Evolutionary conservation across 768 basidiomycete species (phyloP).

Genomic region (Mycena vitilis): DNA sequence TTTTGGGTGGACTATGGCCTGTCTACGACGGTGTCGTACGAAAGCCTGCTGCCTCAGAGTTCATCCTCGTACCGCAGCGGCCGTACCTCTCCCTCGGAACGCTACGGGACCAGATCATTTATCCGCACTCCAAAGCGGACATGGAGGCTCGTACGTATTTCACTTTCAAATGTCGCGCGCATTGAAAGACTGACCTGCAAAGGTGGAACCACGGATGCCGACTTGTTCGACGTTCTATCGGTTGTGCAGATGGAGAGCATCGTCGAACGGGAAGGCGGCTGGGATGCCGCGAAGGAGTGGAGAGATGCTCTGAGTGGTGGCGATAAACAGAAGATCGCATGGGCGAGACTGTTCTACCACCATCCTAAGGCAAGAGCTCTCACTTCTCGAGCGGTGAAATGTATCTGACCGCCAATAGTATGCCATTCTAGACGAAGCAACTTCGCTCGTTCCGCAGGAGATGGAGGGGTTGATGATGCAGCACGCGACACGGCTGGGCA

Average conservation of each 20-base stretch:
- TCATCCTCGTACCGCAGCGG: constrained; percentile 95
- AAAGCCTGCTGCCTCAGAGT: constrained; percentile 89
- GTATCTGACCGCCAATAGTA: constrained; percentile 62
- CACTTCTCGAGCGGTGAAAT: constrained; percentile 18
- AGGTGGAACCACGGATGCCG: constrained; percentile 81
- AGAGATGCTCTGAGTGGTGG: constrained; percentile 93
- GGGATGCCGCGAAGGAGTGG: constrained; percentile 93
- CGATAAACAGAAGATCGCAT: constrained; percentile 97
- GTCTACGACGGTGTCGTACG: constrained; percentile 81
- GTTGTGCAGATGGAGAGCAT: constrained; percentile 88
- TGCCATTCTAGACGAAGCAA: constrained; percentile 96
- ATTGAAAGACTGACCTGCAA: constrained; percentile 19
- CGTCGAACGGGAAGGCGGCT: constrained; percentile 96
- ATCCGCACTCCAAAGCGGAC: constrained; percentile 85
- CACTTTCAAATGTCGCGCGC: neutral
- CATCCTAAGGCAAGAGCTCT: constrained; percentile 74
- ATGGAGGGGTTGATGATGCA: constrained; percentile 97
- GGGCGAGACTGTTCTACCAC: constrained; percentile 97
- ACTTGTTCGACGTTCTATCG: constrained; percentile 77
- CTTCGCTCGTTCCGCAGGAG: constrained; percentile 91
- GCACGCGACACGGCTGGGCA: constrained; percentile 85
- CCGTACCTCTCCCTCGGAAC: constrained; percentile 96
- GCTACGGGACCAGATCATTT: constrained; percentile 95
- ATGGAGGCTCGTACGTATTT: constrained; percentile 78
- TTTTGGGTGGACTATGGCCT: constrained; percentile 84